Evolutionary conservation across 306 rosid genomes (phyloP), one percentile per base, ranked within the genome.

Genomic region (Spatholobus suberectus): DNA sequence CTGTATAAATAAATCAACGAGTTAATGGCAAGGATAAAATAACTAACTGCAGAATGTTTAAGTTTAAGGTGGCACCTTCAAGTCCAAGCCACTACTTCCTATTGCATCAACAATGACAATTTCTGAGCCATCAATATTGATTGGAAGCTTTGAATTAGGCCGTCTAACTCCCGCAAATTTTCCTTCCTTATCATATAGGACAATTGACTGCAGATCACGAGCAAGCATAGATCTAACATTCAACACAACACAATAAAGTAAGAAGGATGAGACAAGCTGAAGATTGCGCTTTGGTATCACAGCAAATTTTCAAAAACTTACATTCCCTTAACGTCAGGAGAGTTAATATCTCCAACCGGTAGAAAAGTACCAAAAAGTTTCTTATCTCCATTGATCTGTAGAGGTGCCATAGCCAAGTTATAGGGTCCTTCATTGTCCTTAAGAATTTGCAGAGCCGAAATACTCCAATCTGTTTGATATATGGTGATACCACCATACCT

Each of bases 391-490:
- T 92, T 94, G 86, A 96, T 80, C 90, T 96, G 54, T 76, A 96
- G 90, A 81, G 98, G 98, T 3, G 97, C 99, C 97, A 92, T 71
- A 47, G 99, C 98, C 88, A 96, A 90, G 87, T 96, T 96, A 82
- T 87, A 96, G 55, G 99, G 99, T 80, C 99, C 97, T 85, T 96
- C 94, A 40, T 90, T 85, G 84, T 96, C 88, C 92, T 93, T 89
- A 32, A 92, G 92, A 77, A 96, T 72, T 89, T 96, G 99, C 61
- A 96, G 84, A 5, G 99, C 91, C 1, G 97, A 91, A 83, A 93
- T 78, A 80, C 98, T 89, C 99, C 99, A 96, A 81, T 96, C 98
- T 14, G 99, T 96, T 85, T 93, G 99, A 87, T 93, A 96, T 79
- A 96, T 91, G 27, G 99, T 96, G 77, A 96, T 77, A 5, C 97